Percentiles rank a stretch among this genome's conserved stretches.
Evolutionary conservation across 2,329 filamentous ascomycete species (phyloP).

Genomic region (Fusarium anguioides): DNA sequence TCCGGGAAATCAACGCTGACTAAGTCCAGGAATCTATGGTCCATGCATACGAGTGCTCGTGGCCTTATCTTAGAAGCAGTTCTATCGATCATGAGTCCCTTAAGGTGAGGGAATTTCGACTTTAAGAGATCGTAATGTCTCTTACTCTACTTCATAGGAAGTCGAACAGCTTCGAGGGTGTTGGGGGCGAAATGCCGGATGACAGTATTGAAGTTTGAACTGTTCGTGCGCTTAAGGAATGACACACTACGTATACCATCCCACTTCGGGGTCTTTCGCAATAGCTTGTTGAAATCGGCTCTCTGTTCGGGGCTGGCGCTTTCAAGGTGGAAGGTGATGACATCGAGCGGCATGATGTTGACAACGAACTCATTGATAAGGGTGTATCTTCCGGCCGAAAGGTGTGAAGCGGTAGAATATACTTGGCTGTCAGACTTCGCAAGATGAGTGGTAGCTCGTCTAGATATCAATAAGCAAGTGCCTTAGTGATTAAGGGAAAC

Average conservation of each 20-base stretch:
- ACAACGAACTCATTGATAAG: too few species aligned
- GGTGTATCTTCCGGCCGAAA: too few species aligned
- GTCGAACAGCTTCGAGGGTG: not conserved
- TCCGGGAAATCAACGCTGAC: not conserved
- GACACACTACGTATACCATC: not conserved
- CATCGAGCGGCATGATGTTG: too few species aligned
- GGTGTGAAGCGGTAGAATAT: too few species aligned
- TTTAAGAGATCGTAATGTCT: not conserved
- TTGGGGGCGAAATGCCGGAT: accelerated
- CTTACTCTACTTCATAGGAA: accelerated
- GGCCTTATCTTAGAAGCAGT: accelerated
- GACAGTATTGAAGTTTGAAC: not conserved
- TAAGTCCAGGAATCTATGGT: not conserved
- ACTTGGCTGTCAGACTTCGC: too few species aligned
- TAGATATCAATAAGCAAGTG: too few species aligned
- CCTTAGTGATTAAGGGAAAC: too few species aligned
- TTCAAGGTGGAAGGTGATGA: too few species aligned
- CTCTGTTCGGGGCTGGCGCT: too few species aligned
- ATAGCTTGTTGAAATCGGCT: not conserved
- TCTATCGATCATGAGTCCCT: not conserved
- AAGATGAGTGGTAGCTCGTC: too few species aligned
- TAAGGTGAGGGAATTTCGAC: not conserved
- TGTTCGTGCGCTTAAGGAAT: not conserved
- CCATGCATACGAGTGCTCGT: not conserved
- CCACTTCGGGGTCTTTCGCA: accelerated